phyloP scores from a whole-genome alignment of 192 early-diverging fungal genomes.

The Backusella psychrophila region DNA sequence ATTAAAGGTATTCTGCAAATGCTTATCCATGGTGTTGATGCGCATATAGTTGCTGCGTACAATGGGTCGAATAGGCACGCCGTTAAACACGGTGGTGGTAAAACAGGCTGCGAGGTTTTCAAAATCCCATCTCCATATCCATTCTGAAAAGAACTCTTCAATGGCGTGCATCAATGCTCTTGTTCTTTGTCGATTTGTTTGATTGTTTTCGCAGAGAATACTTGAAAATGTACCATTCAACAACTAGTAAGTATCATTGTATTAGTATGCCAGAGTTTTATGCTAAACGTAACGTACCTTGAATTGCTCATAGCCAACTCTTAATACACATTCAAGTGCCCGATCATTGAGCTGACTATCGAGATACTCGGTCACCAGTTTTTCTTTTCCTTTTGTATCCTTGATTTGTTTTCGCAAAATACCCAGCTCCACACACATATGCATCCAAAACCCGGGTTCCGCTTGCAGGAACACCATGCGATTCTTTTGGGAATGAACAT shows the following conservation, averaged over 20 bases:
- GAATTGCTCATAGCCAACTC: slow-evolving; percentile 54
- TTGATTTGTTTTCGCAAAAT: slow-evolving; percentile 39
- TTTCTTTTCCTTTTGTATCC: slow-evolving; percentile 48
- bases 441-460: slow-evolving; percentile 61
- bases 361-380: slow-evolving; percentile 50
- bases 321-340: slow-evolving; percentile 41
- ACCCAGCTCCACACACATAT: slow-evolving; percentile 44
- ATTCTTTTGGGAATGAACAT: slow-evolving; percentile 62
- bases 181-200: slow-evolving; percentile 31
- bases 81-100: slow-evolving; percentile 34
- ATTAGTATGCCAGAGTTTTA: neutral
- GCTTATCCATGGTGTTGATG: slow-evolving; percentile 19
- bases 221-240: slow-evolving; percentile 39
- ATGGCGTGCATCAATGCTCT: slow-evolving; percentile 34
- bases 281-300: slow-evolving; percentile 27
- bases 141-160: slow-evolving; percentile 60
- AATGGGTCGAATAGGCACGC: slow-evolving; percentile 30
- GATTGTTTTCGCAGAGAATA: slow-evolving; percentile 20
- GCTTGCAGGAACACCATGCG: slow-evolving; percentile 53
- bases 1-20: neutral
- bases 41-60: slow-evolving; percentile 23
- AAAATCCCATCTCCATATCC: slow-evolving; percentile 61
- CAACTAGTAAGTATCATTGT: no score
- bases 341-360: slow-evolving; percentile 53
- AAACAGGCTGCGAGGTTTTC: slow-evolving; percentile 34